Conservation (phyloP, 1,284 basidiomycete genomes). For the Apiotrichum akiyoshidainum region DNA sequence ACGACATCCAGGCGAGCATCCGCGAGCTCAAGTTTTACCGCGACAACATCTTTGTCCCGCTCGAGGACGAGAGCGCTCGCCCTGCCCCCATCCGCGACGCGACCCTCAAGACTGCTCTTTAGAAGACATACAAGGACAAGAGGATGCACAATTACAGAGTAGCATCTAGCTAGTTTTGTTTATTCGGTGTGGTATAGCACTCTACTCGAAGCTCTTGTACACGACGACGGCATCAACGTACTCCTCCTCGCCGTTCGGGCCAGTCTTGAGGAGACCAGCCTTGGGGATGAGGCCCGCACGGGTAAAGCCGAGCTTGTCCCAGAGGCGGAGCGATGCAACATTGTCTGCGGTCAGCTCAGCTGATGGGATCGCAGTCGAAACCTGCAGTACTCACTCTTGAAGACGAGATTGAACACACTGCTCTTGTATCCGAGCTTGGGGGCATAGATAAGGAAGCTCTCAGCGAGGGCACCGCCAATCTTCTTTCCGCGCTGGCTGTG, state of each 20-base stretch:
- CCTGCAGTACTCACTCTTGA: slow-evolving; percentile 62
- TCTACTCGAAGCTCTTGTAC: slow-evolving; percentile 68
- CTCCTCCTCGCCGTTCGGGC: slow-evolving; percentile 66
- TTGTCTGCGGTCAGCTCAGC: slow-evolving; percentile 48
- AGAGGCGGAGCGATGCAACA: slow-evolving; percentile 61
- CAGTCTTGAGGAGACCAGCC: slow-evolving; percentile 70
- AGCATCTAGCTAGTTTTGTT: neutral
- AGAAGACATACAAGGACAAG: no score
- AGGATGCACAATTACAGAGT: neutral
- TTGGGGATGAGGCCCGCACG: slow-evolving; percentile 79
- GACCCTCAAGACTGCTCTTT: slow-evolving; percentile 33
- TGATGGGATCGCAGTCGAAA: neutral
- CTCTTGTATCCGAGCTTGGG: slow-evolving; percentile 70
- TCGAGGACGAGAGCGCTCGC: slow-evolving; percentile 18
- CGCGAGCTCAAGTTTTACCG: slow-evolving; percentile 52
- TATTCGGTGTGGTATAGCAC: neutral
- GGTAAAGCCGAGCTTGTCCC: slow-evolving; percentile 80
- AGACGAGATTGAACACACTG: slow-evolving; percentile 92
- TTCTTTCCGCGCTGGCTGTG: slow-evolving; percentile 64
- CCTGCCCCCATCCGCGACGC: neutral
- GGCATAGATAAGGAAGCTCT: slow-evolving; percentile 76
- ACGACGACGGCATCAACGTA: slow-evolving; percentile 84
- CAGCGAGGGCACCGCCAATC: slow-evolving; percentile 70
- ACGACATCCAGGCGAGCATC: slow-evolving; percentile 54
- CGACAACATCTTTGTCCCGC: slow-evolving; percentile 46